Evolutionary conservation across 768 basidiomycete genomes (phyloP).

Genomic region (Russula earlei): DNA sequence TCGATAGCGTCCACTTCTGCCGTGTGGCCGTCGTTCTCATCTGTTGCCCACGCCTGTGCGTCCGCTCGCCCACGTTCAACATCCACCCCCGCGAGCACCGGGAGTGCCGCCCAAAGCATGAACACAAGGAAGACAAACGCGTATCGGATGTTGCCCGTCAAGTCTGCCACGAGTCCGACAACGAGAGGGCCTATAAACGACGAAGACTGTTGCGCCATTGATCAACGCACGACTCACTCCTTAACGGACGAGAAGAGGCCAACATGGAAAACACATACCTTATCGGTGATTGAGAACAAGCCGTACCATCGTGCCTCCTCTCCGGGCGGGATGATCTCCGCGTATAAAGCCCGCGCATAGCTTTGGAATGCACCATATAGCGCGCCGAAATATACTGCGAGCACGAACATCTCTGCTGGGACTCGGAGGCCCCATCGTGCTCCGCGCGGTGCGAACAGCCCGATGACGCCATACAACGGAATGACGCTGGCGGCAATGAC

Average conservation of each 20-base stretch:
- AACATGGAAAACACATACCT: too few relatives aligned
- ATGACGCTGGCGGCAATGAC: conserved; percentile 58
- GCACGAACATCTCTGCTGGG: conserved; percentile 73
- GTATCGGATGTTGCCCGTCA: conserved; percentile 85
- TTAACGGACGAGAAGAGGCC: too few relatives aligned
- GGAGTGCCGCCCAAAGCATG: conserved; percentile 77
- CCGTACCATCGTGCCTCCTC: conserved; percentile 89
- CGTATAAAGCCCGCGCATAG: conserved; percentile 80
- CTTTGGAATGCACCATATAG: conserved; percentile 89
- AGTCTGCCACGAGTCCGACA: conserved; percentile 81
- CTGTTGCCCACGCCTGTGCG: conserved; percentile 29
- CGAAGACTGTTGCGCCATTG: conserved; percentile 55
- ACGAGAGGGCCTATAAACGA: conserved; percentile 87
- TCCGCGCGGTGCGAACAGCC: conserved; percentile 49
- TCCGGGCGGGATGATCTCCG: conserved; percentile 75
- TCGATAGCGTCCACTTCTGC: background rate
- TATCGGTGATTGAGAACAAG: conserved; percentile 85
- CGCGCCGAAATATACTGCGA: conserved; percentile 70
- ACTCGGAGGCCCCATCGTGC: conserved; percentile 62
- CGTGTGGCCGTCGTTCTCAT: background rate
- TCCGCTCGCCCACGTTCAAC: conserved; percentile 53
- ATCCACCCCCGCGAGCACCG: conserved; percentile 62
- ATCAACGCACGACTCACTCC: too few relatives aligned
- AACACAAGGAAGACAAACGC: conserved; percentile 80
- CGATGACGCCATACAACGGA: conserved; percentile 75